Evolutionary conservation across 1,284 basidiomycete species (phyloP), one percentile per base, ranked within the genome.

Genomic region (Sanghuangporus sanghuang): DNA sequence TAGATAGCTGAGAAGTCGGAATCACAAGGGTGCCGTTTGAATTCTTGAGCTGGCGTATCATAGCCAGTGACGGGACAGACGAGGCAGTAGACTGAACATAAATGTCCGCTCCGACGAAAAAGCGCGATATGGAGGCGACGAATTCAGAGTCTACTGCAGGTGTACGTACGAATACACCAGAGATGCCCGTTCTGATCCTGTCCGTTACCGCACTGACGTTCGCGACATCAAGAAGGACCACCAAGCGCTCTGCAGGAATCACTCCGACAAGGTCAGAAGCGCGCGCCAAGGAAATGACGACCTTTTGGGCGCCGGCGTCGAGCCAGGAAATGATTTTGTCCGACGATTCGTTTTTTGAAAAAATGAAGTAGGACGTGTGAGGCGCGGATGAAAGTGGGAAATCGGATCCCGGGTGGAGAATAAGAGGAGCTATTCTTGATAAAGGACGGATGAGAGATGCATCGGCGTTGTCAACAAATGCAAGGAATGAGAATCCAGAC

Each of bases 141-240:
- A 92, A 82, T 69, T 91, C 86, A 23, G 84, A 73, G 71, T 89
- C 86, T 54, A 87, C 78, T 2, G 82, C 77, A 2, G 83, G 79
- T 1, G 87, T 86, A 72, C 91, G 92, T 71, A 92, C 82, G 59
- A 93, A 78, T 5, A 93, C 87, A 63, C 89, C 90, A 40, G 89
- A 90, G 57, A 93, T 85, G 21, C 83, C 87, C 68, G 78, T 84
- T 56, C 87, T 83, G 61, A 89, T 78, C 68, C 78, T 89, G 73
- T 91, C 87, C 0, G 87, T 83, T 36, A 95, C 85, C 38, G 92
- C 86, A 67, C 83, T 89, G 67, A 85, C 83, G 68, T 84, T 90
- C 61, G 80, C 83, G 49, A 87, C 85, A 69, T 90, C 87, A 54
- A 95, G 80, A 39, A 90, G 80, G 50, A 95, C 80, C 54, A 93